Conservation (phyloP, 108 stramenopile species). For the Nannochloropsis salina region DNA sequence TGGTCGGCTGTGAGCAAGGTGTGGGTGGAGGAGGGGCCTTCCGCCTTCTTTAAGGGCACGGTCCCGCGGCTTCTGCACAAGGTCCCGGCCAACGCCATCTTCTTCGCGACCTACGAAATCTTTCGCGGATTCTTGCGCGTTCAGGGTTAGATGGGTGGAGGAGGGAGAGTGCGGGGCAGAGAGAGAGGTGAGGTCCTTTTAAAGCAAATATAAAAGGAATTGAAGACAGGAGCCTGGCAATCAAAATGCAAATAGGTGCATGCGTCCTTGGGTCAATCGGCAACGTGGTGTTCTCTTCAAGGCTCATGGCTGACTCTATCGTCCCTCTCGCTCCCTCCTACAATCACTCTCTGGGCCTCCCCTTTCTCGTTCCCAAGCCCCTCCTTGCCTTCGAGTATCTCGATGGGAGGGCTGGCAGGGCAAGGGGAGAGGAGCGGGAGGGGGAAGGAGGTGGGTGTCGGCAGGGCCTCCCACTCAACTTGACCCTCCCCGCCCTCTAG, state of each 20-base stretch:
- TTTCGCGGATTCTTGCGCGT: constrained; percentile 69
- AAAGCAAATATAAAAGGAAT: too few relatives aligned
- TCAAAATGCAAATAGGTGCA: too few relatives aligned
- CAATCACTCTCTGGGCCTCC: not conserved
- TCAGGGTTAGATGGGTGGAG: constrained; percentile 41
- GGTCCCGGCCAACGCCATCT: constrained; percentile 85
- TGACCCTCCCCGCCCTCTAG: not conserved
- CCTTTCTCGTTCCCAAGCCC: not conserved
- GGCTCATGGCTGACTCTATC: not conserved
- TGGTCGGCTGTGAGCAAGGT: constrained; percentile 40
- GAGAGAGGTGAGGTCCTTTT: not conserved
- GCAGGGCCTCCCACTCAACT: not conserved
- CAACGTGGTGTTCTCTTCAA: too few relatives aligned
- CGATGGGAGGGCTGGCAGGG: not conserved
- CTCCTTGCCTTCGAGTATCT: not conserved
- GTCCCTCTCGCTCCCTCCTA: not conserved
- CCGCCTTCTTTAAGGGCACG: constrained; percentile 76
- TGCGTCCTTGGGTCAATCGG: too few relatives aligned
- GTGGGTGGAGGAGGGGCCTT: constrained; percentile 45
- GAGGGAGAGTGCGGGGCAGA: not conserved
- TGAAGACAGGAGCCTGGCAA: too few relatives aligned
- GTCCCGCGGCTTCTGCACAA: constrained; percentile 84
- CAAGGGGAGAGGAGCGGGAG: not conserved
- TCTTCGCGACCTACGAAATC: constrained; percentile 89
- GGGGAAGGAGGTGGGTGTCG: not conserved